These are phyloP conservation scores for Colletotrichum cuscutae DNA, from an alignment of 2,329 filamentous ascomycete species.

Conservation along the genomic window DNA sequence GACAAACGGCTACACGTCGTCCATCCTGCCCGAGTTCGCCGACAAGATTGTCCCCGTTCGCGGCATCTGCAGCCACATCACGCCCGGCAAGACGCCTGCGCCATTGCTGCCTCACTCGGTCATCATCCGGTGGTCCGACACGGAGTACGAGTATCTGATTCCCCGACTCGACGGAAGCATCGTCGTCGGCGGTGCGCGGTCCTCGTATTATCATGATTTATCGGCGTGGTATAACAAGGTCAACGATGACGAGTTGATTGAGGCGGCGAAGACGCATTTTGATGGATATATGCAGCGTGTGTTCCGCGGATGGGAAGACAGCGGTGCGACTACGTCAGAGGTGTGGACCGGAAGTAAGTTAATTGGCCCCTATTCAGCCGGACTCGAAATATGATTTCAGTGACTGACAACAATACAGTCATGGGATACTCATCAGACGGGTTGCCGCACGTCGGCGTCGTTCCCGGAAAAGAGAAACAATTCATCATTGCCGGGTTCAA, in stretches of 20 bases:
- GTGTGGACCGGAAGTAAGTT: constrained; percentile 55
- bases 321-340: constrained; percentile 45
- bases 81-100: constrained; percentile 44
- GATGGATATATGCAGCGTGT: constrained; percentile 56
- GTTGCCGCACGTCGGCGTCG: constrained; percentile 54
- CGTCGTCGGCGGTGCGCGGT: constrained; percentile 54
- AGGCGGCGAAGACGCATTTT: constrained; percentile 51
- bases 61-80: constrained; percentile 44
- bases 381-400: too few relatives aligned
- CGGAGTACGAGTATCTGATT: constrained; percentile 76
- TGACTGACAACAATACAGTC: constrained; percentile 40
- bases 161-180: constrained; percentile 59
- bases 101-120: constrained; percentile 61
- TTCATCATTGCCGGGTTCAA: constrained; percentile 61
- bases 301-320: constrained; percentile 58
- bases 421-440: constrained; percentile 55
- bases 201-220: constrained; percentile 44
- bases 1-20: constrained; percentile 43
- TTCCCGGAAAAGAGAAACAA: constrained; percentile 51
- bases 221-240: constrained; percentile 53
- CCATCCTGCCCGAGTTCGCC: constrained; percentile 38
- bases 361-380: accelerated
- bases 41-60: constrained; percentile 39
- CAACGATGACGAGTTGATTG: constrained; percentile 53
- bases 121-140: constrained; percentile 66